These are phyloP conservation scores for Cardamine occulta DNA, from an alignment of 345 rosid species.

Conservation along the genomic window DNA sequence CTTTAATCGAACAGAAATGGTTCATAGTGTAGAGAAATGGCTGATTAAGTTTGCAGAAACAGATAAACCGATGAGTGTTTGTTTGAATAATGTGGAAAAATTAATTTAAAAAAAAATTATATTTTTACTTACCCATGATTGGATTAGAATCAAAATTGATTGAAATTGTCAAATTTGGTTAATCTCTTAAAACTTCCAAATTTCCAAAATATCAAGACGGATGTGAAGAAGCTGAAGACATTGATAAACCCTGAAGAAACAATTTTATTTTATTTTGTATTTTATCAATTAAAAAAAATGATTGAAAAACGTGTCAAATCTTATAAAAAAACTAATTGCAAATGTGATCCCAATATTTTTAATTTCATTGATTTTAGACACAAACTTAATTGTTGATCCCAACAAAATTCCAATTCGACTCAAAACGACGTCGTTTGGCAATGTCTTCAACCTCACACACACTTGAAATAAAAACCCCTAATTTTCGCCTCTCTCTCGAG, in stretches of 20 bases:
- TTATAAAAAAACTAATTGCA: background rate
- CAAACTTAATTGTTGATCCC: background rate
- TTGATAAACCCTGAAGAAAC: background rate
- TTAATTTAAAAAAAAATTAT: background rate
- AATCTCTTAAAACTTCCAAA: background rate
- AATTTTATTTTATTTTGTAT: too few species aligned
- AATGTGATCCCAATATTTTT: background rate
- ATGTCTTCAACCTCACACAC: background rate
- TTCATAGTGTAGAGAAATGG: background rate
- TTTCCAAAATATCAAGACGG: background rate
- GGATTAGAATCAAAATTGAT: background rate
- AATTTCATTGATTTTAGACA: background rate
- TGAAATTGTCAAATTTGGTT: background rate
- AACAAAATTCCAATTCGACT: background rate
- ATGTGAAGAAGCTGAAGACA: constrained; percentile 10
- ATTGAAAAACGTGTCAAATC: background rate
- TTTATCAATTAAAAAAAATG: background rate
- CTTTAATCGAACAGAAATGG: constrained; percentile 8
- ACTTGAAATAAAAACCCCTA: background rate
- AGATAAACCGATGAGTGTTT: background rate
- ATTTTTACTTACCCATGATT: constrained; percentile 22
- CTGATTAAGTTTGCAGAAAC: background rate
- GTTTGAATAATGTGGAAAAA: background rate
- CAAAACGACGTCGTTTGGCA: background rate
- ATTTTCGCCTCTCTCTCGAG: background rate